Percentiles rank a stretch among this genome's conserved stretches.
Conservation (phyloP, 306 rosid species). For the Mimosa bimucronata region DNA sequence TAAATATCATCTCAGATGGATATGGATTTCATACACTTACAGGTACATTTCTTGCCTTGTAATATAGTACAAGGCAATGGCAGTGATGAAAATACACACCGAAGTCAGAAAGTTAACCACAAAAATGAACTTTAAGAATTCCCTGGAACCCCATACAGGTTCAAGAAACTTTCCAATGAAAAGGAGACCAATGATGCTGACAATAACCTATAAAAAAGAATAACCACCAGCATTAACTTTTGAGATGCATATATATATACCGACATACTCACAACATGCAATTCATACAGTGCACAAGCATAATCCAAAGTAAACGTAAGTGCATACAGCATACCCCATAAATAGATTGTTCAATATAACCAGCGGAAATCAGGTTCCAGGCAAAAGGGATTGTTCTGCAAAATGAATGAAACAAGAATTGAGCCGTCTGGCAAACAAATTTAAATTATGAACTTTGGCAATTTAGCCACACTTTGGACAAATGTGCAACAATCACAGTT, state of each 20-base stretch:
- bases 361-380: constrained; percentile 88
- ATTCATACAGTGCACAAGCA: constrained; percentile 7
- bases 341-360: constrained; percentile 79
- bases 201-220: constrained; percentile 57
- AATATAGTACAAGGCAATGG: constrained; percentile 81
- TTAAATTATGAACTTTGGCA: not conserved
- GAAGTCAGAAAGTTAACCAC: constrained; percentile 78
- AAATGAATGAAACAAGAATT: constrained; percentile 29
- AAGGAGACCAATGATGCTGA: constrained; percentile 73
- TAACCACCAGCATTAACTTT: not conserved
- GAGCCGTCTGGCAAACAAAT: constrained; percentile 2
- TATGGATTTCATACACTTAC: constrained; percentile 57
- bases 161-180: constrained; percentile 91
- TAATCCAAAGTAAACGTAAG: constrained; percentile 11
- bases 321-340: constrained; percentile 79
- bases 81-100: constrained; percentile 78
- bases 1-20: constrained; percentile 31
- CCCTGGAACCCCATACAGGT: constrained; percentile 94
- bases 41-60: constrained; percentile 74
- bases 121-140: constrained; percentile 90
- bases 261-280: constrained; percentile 14
- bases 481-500: constrained; percentile 1
- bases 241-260: not conserved
- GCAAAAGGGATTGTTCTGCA: constrained; percentile 92
- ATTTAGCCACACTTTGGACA: not conserved